Evolutionary conservation across 2,329 filamentous ascomycete genomes (phyloP).

Genomic region (Periglandula ipomoeae): DNA sequence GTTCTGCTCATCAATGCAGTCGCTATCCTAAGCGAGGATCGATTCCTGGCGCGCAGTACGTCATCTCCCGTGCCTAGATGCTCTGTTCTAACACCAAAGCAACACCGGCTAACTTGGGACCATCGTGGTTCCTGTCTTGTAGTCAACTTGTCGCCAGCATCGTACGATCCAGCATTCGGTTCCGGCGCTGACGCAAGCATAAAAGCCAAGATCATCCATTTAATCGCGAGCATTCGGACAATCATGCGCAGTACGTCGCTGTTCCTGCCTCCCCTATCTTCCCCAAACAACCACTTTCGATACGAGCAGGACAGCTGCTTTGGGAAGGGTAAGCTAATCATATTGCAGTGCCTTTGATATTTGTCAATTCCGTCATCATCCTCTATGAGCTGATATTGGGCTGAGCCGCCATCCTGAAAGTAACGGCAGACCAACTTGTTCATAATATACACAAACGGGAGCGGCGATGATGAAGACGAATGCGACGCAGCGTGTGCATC

Average conservation of each 20-base stretch:
- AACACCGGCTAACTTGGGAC: not conserved
- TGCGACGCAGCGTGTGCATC: not conserved
- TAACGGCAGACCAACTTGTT: not conserved
- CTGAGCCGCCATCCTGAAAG: conserved; percentile 29
- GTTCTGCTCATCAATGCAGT: conserved; percentile 90
- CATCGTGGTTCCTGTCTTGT: conserved; percentile 8
- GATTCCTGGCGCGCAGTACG: conserved; percentile 67
- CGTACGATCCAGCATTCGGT: conserved; percentile 71
- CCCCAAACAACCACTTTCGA: not conserved
- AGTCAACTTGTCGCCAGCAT: conserved; percentile 67
- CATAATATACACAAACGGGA: not conserved
- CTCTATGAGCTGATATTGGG: conserved; percentile 72
- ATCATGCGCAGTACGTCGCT: conserved; percentile 70
- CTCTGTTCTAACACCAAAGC: too few relatives aligned
- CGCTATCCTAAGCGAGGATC: conserved; percentile 88
- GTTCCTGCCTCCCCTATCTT: not conserved
- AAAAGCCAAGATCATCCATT: conserved; percentile 77
- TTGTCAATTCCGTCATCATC: conserved; percentile 74
- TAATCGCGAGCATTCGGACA: conserved; percentile 84
- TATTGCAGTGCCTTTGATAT: conserved; percentile 71
- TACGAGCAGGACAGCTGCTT: not conserved
- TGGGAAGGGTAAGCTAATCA: not conserved
- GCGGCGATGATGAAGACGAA: not conserved
- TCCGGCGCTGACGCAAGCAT: conserved; percentile 63
- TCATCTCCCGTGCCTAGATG: not conserved